phyloP scores from a whole-genome alignment of 2,329 filamentous ascomycete species.

The Atkinsonella hypoxylon region DNA sequence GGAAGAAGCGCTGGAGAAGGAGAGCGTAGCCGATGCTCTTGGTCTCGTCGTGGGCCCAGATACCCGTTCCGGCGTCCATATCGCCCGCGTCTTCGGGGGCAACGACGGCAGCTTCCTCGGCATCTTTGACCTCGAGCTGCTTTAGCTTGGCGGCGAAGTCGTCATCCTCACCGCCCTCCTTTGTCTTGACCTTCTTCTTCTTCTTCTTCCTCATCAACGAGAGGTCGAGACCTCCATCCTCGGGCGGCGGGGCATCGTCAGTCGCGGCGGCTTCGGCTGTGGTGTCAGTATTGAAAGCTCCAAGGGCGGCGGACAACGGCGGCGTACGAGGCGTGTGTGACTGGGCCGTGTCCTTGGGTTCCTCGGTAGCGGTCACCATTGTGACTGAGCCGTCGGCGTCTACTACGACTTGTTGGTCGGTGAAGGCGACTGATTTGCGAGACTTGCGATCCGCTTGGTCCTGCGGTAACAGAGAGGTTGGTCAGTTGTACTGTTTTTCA shows the following conservation, averaged over 20 bases:
- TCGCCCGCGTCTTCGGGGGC: constrained; percentile 53
- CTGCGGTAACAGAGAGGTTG: constrained; percentile 6
- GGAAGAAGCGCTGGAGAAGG: constrained; percentile 87
- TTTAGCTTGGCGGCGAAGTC: constrained; percentile 50
- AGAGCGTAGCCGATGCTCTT: constrained; percentile 72
- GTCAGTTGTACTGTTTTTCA: no score
- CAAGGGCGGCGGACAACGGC: constrained; percentile 42
- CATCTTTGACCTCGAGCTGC: constrained; percentile 53
- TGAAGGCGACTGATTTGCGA: constrained; percentile 91
- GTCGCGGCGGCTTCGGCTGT: constrained; percentile 29
- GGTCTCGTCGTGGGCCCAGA: constrained; percentile 75
- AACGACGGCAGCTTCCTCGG: constrained; percentile 40
- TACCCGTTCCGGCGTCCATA: constrained; percentile 75
- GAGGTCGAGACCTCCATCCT: constrained; percentile 42
- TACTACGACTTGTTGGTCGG: constrained; percentile 75
- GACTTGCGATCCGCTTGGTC: constrained; percentile 48
- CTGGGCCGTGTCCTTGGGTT: constrained; percentile 69
- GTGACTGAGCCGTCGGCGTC: constrained; percentile 80
- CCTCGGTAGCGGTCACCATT: constrained; percentile 59
- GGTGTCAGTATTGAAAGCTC: constrained; percentile 38
- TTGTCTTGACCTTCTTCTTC: constrained; percentile 58
- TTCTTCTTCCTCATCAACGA: constrained; percentile 83
- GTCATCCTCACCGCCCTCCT: constrained; percentile 51
- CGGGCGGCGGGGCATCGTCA: constrained; percentile 33
- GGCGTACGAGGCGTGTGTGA: constrained; percentile 63